Percentiles rank a stretch among this genome's conserved stretches.
phyloP scores from a whole-genome alignment of 768 basidiomycete genomes.

The Amanita molliuscula region DNA sequence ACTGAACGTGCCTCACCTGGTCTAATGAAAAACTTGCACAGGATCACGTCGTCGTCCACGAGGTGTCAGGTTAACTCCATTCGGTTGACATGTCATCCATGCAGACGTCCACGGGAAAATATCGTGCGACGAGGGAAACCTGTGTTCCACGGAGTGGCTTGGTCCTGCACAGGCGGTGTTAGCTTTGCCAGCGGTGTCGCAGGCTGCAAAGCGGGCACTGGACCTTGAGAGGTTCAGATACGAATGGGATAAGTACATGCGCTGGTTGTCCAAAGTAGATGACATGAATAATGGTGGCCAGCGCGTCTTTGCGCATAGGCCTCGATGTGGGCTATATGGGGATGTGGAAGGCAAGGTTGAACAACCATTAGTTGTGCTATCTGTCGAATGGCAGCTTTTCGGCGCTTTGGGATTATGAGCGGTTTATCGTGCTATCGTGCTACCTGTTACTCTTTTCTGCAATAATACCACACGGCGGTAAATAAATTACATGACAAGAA shows the following conservation, averaged over 20 bases:
- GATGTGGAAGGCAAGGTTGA: slow-evolving; percentile 49
- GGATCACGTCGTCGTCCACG: slow-evolving; percentile 50
- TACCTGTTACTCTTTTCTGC: too few relatives aligned
- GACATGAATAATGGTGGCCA: slow-evolving; percentile 46
- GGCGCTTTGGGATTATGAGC: slow-evolving; percentile 30
- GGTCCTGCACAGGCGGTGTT: slow-evolving; percentile 66
- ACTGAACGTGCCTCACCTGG: slow-evolving; percentile 56
- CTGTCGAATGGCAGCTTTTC: slow-evolving; percentile 57
- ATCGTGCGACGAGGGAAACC: slow-evolving; percentile 43
- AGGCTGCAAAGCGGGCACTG: slow-evolving; percentile 38
- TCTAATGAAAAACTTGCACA: slow-evolving; percentile 31
- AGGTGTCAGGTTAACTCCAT: slow-evolving; percentile 90
- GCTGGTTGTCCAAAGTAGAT: slow-evolving; percentile 59
- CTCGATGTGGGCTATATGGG: slow-evolving; percentile 95
- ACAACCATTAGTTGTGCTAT: slow-evolving; percentile 65
- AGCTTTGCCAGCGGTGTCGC: slow-evolving; percentile 39
- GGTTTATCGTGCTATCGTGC: too few relatives aligned
- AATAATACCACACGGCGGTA: neutral
- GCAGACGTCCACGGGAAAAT: slow-evolving; percentile 29
- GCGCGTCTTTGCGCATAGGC: slow-evolving; percentile 82
- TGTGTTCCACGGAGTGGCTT: slow-evolving; percentile 59
- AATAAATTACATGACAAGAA: slow-evolving; percentile 9
- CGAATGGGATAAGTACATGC: slow-evolving; percentile 60
- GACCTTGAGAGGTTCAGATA: slow-evolving; percentile 53
- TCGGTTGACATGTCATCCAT: slow-evolving; percentile 75